phyloP scores from a whole-genome alignment of 139 green algal genomes.

The Gonium pectorale region DNA sequence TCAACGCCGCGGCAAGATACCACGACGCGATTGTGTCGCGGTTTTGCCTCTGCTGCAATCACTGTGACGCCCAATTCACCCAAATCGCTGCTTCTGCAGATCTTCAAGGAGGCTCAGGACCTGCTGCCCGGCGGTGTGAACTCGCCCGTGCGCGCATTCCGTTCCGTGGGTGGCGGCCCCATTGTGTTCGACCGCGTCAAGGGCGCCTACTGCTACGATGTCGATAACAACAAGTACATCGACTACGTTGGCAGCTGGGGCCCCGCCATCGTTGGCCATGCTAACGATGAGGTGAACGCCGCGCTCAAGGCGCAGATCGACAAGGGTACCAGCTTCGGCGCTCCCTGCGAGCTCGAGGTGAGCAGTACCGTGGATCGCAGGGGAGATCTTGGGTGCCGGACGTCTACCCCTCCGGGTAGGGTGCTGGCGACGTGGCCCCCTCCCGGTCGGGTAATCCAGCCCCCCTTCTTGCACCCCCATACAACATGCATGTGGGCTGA shows the following conservation, averaged over 20 bases:
- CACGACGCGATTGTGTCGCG: not conserved
- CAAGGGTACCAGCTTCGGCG: conserved; percentile 98
- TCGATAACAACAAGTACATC: conserved; percentile 95
- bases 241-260: conserved; percentile 99
- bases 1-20: too few species aligned
- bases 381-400: too few species aligned
- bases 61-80: not conserved
- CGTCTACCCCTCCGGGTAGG: too few species aligned
- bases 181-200: conserved; percentile 99
- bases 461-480: too few species aligned
- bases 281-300: conserved; percentile 96
- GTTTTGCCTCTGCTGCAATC: not conserved
- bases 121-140: conserved; percentile 98
- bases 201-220: conserved; percentile 93
- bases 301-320: conserved; percentile 91
- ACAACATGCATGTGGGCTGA: too few species aligned
- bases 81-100: conserved; percentile 61
- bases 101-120: conserved; percentile 93
- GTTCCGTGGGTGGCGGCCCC: conserved; percentile 95
- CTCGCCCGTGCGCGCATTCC: conserved; percentile 97
- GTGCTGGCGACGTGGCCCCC: too few species aligned
- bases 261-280: conserved; percentile 95
- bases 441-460: too few species aligned
- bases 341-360: conserved; percentile 96
- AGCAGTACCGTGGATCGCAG: too few species aligned